A percentile compares a stretch with the other conserved stretches of the same genome.
These are phyloP conservation scores for Phytophthora constricta DNA, from an alignment of 352 stramenopile species.

Conservation along the genomic window DNA sequence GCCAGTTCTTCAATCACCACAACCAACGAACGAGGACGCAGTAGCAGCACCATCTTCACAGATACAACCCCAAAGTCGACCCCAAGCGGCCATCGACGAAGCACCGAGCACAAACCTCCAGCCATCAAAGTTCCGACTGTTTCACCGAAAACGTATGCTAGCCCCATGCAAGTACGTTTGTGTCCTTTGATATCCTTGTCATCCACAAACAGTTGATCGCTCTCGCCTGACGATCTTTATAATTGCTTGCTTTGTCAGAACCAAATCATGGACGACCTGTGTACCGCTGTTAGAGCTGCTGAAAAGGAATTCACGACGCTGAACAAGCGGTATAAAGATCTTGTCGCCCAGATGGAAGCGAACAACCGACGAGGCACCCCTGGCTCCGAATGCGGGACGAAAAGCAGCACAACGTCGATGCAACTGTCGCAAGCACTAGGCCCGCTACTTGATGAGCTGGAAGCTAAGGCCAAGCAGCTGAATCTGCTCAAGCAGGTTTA, in stretches of 20 bases:
- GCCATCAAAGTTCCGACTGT: conserved; percentile 50
- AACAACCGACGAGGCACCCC: conserved; percentile 21
- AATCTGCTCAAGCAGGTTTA: conserved; percentile 73
- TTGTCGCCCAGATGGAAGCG: conserved; percentile 48
- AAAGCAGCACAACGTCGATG: conserved; percentile 17
- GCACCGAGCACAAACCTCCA: conserved; percentile 33
- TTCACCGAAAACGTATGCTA: conserved; percentile 45
- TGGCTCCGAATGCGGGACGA: conserved; percentile 9
- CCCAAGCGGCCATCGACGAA: not conserved
- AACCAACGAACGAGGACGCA: conserved; percentile 1
- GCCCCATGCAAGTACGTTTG: conserved; percentile 58
- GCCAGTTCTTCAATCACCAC: not conserved
- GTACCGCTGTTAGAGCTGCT: conserved; percentile 39
- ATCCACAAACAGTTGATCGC: conserved; percentile 1
- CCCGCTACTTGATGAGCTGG: conserved; percentile 62
- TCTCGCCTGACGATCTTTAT: conserved; percentile 11
- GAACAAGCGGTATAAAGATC: conserved; percentile 52
- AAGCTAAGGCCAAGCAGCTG: conserved; percentile 71
- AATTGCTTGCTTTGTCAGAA: conserved; percentile 31
- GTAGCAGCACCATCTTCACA: conserved; percentile 1
- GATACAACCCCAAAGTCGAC: conserved; percentile 15
- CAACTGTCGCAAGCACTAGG: conserved; percentile 56
- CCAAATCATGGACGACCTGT: conserved; percentile 70
- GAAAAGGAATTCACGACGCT: conserved; percentile 59
- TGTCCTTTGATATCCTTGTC: conserved; percentile 13